These are phyloP conservation scores for Corylus americana DNA, from an alignment of 306 rosid genomes.

Conservation along the genomic window DNA sequence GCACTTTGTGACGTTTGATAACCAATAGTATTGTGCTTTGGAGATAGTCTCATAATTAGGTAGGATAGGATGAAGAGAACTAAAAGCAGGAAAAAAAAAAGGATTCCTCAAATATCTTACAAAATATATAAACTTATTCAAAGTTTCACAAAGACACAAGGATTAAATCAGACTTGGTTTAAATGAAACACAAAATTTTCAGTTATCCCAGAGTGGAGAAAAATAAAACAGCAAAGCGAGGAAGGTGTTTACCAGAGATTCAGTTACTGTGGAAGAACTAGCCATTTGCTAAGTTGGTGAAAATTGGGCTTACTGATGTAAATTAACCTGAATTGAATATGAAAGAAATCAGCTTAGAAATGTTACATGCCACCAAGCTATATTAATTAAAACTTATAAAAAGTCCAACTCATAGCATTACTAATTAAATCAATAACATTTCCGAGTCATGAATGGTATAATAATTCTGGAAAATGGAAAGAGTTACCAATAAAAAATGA, in stretches of 20 bases:
- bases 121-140: not conserved
- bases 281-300: conserved; percentile 50
- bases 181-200: not conserved
- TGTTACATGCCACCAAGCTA: not conserved
- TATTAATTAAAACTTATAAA: not conserved
- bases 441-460: not conserved
- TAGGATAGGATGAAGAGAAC: not conserved
- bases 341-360: conserved; percentile 12
- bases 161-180: not conserved
- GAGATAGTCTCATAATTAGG: not conserved
- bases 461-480: not conserved
- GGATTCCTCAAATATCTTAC: no score
- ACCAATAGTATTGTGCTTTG: not conserved
- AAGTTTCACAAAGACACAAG: not conserved
- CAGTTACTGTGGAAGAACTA: conserved; percentile 52
- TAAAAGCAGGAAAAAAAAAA: not conserved
- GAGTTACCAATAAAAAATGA: not conserved
- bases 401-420: not conserved
- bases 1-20: not conserved
- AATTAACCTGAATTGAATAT: conserved; percentile 24
- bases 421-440: not conserved
- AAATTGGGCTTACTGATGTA: conserved; percentile 6
- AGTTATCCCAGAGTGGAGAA: not conserved
- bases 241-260: conserved; percentile 1
- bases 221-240: not conserved